Percentiles rank a stretch among this genome's conserved stretches.
These are phyloP conservation scores for Amaranthus palmeri DNA, from an alignment of 148 eudicot genomes.

Conservation along the genomic window DNA sequence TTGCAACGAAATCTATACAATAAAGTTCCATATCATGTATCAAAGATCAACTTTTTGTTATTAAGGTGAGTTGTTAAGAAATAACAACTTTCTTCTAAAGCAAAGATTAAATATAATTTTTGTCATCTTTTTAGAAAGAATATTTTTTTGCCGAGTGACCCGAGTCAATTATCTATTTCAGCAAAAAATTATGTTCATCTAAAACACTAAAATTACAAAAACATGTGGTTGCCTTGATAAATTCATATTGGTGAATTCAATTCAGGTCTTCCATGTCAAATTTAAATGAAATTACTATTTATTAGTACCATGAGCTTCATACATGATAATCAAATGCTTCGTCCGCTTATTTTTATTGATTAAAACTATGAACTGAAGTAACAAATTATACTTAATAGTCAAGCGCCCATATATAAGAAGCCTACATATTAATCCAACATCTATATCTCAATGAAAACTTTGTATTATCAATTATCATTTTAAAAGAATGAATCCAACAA, in stretches of 20 bases:
- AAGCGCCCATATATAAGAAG: too few relatives aligned
- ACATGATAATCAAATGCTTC: too few relatives aligned
- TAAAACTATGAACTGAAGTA: too few relatives aligned
- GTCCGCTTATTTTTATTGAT: too few relatives aligned
- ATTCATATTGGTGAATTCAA: too few relatives aligned
- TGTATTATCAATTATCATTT: conserved; percentile 8
- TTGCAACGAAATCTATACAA: conserved; percentile 4
- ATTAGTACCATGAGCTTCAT: too few relatives aligned
- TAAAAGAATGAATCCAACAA: conserved; percentile 19
- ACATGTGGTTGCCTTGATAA: too few relatives aligned
- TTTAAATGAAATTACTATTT: too few relatives aligned
- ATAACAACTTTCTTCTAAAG: not conserved
- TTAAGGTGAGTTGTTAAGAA: too few relatives aligned
- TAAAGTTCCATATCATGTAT: conserved; percentile 5
- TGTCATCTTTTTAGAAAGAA: not conserved
- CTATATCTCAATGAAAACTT: not conserved
- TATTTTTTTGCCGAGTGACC: not conserved
- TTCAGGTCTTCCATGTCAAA: too few relatives aligned
- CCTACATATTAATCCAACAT: not conserved
- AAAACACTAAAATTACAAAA: not conserved
- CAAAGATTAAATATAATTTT: not conserved
- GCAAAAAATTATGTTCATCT: not conserved
- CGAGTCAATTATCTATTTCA: not conserved
- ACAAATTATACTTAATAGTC: too few relatives aligned
- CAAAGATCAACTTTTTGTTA: not conserved